Base-by-base conservation (phyloP, 2,329 filamentous ascomycete species). In the Aureobasidium musti region DNA sequence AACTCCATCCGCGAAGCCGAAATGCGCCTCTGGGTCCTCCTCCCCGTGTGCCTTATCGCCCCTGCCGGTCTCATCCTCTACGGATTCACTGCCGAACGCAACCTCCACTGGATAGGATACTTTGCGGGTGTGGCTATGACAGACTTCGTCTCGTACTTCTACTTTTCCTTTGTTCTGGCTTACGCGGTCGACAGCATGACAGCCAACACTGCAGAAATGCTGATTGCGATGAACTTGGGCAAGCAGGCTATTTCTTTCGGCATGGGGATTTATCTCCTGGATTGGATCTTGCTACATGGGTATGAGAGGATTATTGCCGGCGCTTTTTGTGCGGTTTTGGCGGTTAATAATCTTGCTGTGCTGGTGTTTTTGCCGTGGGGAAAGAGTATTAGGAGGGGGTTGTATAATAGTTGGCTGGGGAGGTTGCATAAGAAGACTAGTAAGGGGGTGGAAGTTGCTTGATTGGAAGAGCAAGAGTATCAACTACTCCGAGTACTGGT, bases 141-240 rank as follows among this genome's bases (percentile, higher is more conserved):
- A 33, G 73, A 77, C 60, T 78, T 75, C 73, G 73, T 72, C 5
- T 67, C 68, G 13, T 71, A 75, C 53, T 76, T 77, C 67, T 76
- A 73, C 72, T 77, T 77, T 68, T 73, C 72, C 17, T 85, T 87
- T 71, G 83, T 84, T 13, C 78, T 88, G 10, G 85, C 85, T 2
- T 87, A 88, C 70, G 84, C 85, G 1, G 82, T 87, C 43, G 85
- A 87, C 72, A 83, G 80, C 63, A 86, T 87, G 74, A 82, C 82
- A 23, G 78, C 81, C 39, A 85, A 87, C 69, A 83, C 84, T n/a
- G 83, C 81, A 28, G 85, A 87, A 75, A 87, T 87, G 85, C 79
- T 87, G 13, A 87, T 78, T 57, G 76, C 76, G 10, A 77, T 78
- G 75, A 75, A 75, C 47, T 37, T 73, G 35, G 75, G 76, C 39